Evolutionary conservation across 805 yeast genomes (phyloP), one percentile per base, ranked within the genome.

Genomic region (Metschnikowia proteae): DNA sequence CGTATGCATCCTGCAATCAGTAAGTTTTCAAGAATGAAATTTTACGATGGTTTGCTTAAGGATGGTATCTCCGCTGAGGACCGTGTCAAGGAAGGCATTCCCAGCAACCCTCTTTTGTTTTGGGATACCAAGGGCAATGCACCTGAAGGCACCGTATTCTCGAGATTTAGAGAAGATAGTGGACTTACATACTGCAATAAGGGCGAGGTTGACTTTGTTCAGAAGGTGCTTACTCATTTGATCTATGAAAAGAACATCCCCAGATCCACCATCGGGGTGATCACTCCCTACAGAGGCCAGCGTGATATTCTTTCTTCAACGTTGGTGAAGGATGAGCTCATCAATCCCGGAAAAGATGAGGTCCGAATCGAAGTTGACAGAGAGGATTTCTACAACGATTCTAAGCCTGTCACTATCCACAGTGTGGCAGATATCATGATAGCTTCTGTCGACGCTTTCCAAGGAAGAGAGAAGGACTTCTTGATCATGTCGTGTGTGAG

Each of bases 201-300:
- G 8, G 76, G 79, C 36, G 90, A 85, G 62, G 76, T 76, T 4
- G 62, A 69, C 3, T 63, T 65, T 36, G 73, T 84, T 7, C 58
- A 75, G n/a, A 68, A 76, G 48, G 66, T 77, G 0, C 57, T 85
- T 38, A 76, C 73, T 40, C 70, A 68, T 25, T 67, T 84, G 53
- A 74, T 83, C 17, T 68, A 74, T 50, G 84, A 80, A 30, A 81
- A 83, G 57, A 71, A 73, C 10, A 75, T 84, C 27, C 55, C 66
- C 6, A 70, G 74, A 36, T 63, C 69, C 2, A 75, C 80, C 33
- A 83, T 84, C 46, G 86, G 88, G 54, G 50, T 52, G 10, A 81
- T 85, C 48, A 85, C 90, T 0, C 88, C 89, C n/a, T 85, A 85
- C 61, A 76, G 87, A 38, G 88, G 88, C 0, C 91, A 85, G 59